These are phyloP conservation scores for Ambrosia hybrid DNA, from an alignment of 140 eudicot genomes.

Conservation along the genomic window DNA sequence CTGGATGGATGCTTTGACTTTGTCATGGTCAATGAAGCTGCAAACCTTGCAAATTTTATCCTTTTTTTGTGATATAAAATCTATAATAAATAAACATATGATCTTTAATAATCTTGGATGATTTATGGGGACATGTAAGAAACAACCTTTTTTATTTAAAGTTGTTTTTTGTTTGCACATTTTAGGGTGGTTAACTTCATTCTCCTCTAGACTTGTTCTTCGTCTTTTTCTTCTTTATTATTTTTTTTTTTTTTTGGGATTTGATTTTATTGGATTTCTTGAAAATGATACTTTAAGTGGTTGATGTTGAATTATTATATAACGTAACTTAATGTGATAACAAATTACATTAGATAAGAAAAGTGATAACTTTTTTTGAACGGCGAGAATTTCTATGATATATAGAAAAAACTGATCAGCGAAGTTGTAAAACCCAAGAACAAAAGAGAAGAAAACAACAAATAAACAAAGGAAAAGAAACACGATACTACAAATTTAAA, in stretches of 20 bases:
- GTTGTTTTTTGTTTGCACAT: constrained; percentile 29
- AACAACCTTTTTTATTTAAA: constrained; percentile 30
- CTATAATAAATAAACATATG: constrained; percentile 34
- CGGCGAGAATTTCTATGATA: too few species aligned
- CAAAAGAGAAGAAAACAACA: too few species aligned
- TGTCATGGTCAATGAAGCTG: constrained; percentile 33
- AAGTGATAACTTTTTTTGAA: too few species aligned
- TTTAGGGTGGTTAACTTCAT: constrained; percentile 17
- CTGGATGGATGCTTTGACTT: constrained; percentile 78
- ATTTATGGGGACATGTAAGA: constrained; percentile 37
- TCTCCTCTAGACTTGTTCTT: neutral
- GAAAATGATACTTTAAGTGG: neutral
- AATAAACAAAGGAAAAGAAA: too few species aligned
- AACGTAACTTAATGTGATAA: too few species aligned
- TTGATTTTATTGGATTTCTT: neutral
- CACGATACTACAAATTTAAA: too few species aligned
- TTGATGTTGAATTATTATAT: neutral
- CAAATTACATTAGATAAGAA: too few species aligned
- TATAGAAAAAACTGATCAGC: too few species aligned
- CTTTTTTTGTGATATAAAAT: constrained; percentile 35
- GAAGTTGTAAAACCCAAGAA: too few species aligned
- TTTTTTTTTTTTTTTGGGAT: neutral
- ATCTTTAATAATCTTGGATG: constrained; percentile 32
- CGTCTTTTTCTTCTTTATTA: neutral
- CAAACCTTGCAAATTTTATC: constrained; percentile 8